A percentile compares a stretch with the other conserved stretches of the same genome.
These are phyloP conservation scores for Hypoxylon sp. DNA, from an alignment of 2,329 filamentous ascomycete species.

Conservation along the genomic window DNA sequence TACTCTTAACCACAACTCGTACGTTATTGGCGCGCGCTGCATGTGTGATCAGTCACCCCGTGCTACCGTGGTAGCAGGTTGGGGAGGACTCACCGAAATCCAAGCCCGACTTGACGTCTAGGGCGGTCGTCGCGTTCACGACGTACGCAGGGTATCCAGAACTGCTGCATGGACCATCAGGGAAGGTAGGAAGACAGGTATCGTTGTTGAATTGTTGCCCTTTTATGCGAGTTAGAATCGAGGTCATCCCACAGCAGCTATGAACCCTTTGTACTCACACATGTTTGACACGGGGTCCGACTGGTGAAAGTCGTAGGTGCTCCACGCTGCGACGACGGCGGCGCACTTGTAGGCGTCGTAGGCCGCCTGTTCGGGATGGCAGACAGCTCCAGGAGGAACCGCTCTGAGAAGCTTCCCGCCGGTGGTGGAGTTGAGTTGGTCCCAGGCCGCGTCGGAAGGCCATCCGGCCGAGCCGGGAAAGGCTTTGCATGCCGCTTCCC, in stretches of 20 bases:
- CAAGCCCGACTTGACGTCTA: slow-evolving; percentile 53
- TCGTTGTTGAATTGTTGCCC: slow-evolving; percentile 62
- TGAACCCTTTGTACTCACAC: slow-evolving; percentile 13
- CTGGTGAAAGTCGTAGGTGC: slow-evolving; percentile 53
- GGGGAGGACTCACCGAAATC: slow-evolving; percentile 55
- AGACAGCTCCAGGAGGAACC: slow-evolving; percentile 59
- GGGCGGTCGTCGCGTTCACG: slow-evolving; percentile 54
- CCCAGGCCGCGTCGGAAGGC: slow-evolving; percentile 62
- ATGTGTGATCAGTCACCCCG: slow-evolving; percentile 7
- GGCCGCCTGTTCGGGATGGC: slow-evolving; percentile 54
- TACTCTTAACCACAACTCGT: slow-evolving; percentile 58
- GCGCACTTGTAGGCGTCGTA: slow-evolving; percentile 52
- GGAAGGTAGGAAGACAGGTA: slow-evolving; percentile 61
- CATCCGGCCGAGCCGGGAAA: slow-evolving; percentile 50
- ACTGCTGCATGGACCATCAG: slow-evolving; percentile 52
- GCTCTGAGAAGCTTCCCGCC: slow-evolving; percentile 58
- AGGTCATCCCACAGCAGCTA: no score
- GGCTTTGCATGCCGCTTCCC: slow-evolving; percentile 11
- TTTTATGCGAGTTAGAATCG: no score
- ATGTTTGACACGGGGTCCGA: slow-evolving; percentile 54
- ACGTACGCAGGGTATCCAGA: slow-evolving; percentile 57
- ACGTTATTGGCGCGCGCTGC: slow-evolving; percentile 57
- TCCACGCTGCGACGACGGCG: slow-evolving; percentile 48
- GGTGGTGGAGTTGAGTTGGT: slow-evolving; percentile 58
- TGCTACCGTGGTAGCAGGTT: neutral